Conservation (phyloP, 306 rosid genomes). For the Cicer chorassanicum region DNA sequence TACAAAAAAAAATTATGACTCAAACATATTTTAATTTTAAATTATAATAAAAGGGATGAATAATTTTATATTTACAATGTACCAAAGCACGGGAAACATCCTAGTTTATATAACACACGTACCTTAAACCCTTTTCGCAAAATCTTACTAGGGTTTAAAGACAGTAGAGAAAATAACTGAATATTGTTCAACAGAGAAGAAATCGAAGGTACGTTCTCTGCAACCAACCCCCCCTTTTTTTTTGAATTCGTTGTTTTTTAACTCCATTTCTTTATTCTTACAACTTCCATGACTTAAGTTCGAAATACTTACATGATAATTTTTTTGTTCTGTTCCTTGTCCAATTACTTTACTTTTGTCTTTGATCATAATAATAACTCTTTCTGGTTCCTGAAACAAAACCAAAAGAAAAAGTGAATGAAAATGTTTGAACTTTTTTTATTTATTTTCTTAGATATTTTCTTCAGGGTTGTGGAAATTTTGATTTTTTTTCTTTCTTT, state of each 20-base stretch:
- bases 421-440: background rate
- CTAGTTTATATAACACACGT: too few species aligned
- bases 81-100: too few species aligned
- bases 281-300: background rate
- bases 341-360: background rate
- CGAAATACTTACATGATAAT: background rate
- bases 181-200: too few species aligned
- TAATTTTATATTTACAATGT: too few species aligned
- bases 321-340: background rate
- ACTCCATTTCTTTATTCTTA: background rate
- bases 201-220: background rate
- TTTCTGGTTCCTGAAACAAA: background rate
- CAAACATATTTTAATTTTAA: too few species aligned
- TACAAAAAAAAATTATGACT: too few species aligned
- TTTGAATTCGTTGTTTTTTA: background rate
- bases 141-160: too few species aligned
- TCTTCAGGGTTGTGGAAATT: background rate
- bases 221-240: background rate
- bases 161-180: too few species aligned
- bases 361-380: background rate
- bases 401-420: too few species aligned
- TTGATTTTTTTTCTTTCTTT: background rate
- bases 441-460: background rate
- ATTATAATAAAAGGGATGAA: too few species aligned
- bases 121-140: too few species aligned